Evolutionary conservation across 768 basidiomycete genomes (phyloP).

Genomic region (Boletus tomentosulus): DNA sequence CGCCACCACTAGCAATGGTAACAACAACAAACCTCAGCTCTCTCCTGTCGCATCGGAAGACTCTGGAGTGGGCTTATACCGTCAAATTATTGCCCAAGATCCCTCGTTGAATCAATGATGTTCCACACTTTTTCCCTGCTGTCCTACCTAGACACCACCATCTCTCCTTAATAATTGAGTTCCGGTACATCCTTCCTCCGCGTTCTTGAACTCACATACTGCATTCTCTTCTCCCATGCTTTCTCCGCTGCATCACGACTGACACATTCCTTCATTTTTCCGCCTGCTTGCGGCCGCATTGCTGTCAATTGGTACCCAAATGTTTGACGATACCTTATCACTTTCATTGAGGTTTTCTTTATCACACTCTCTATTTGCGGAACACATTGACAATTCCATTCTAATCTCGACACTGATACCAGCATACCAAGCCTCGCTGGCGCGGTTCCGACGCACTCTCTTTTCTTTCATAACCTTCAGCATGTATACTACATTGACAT

Average conservation of each 20-base stretch:
- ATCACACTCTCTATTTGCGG: slow-evolving; percentile 37
- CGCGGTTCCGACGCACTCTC: slow-evolving; percentile 17
- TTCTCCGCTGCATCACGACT: slow-evolving; percentile 26
- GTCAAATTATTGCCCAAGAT: slow-evolving; percentile 75
- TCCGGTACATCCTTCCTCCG: slow-evolving; percentile 16
- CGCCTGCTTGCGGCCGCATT: slow-evolving; percentile 18
- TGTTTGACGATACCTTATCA: slow-evolving; percentile 34
- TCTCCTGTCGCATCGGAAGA: slow-evolving; percentile 72
- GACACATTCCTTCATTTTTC: slow-evolving; percentile 28
- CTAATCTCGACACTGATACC: slow-evolving; percentile 27
- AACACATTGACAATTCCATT: slow-evolving; percentile 31
- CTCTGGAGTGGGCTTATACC: slow-evolving; percentile 81
- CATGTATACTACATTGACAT: slow-evolving; percentile 20
- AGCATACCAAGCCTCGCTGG: slow-evolving; percentile 17
- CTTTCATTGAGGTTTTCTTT: slow-evolving; percentile 30
- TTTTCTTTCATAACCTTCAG: slow-evolving; percentile 3
- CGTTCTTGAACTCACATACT: slow-evolving; percentile 23
- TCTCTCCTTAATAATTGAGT: slow-evolving; percentile 19
- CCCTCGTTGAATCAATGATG: slow-evolving; percentile 52
- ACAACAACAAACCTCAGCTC: slow-evolving; percentile 35
- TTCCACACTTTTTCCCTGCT: slow-evolving; percentile 6
- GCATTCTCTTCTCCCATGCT: slow-evolving; percentile 27
- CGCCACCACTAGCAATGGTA: slow-evolving; percentile 24
- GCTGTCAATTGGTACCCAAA: slow-evolving; percentile 24
- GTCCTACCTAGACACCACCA: slow-evolving; percentile 17